phyloP scores from a whole-genome alignment of 345 rosid species.

The Sisymbrium irio region DNA sequence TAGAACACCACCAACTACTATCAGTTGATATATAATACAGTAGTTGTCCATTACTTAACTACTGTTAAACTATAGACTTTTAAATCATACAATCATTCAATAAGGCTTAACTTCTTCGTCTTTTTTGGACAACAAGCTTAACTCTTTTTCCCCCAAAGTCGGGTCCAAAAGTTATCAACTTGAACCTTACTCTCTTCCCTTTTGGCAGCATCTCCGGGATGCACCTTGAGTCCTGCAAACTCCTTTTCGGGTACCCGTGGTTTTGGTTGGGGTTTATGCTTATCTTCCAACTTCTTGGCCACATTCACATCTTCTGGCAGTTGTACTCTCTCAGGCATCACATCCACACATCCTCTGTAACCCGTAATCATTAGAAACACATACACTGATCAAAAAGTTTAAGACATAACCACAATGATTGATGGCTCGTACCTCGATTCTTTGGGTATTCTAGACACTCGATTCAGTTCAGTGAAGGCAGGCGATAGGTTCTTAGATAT shows the following conservation, averaged over 20 bases:
- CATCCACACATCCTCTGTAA: slow-evolving; percentile 26
- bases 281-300: not conserved
- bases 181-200: slow-evolving; percentile 9
- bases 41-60: too few species aligned
- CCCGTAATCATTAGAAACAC: not conserved
- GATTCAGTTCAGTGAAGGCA: slow-evolving; percentile 1
- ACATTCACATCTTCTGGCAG: slow-evolving; percentile 1
- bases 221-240: not conserved
- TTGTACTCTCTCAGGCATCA: slow-evolving; percentile 7
- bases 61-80: too few species aligned
- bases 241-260: not conserved
- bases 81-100: too few species aligned
- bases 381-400: not conserved
- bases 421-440: slow-evolving; percentile 20
- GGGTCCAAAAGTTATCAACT: slow-evolving; percentile 29
- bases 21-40: not conserved
- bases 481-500: not conserved
- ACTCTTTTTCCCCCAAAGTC: slow-evolving; percentile 14
- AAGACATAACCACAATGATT: not conserved
- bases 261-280: slow-evolving; percentile 1
- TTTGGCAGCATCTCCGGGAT: not conserved
- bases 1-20: not conserved
- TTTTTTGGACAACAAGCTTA: too few species aligned
- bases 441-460: not conserved
- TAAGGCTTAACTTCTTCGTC: not conserved